Evolutionary conservation across 208 protist species (phyloP), one percentile per base, ranked within the genome.

Genomic region (Strigomonas galati): DNA sequence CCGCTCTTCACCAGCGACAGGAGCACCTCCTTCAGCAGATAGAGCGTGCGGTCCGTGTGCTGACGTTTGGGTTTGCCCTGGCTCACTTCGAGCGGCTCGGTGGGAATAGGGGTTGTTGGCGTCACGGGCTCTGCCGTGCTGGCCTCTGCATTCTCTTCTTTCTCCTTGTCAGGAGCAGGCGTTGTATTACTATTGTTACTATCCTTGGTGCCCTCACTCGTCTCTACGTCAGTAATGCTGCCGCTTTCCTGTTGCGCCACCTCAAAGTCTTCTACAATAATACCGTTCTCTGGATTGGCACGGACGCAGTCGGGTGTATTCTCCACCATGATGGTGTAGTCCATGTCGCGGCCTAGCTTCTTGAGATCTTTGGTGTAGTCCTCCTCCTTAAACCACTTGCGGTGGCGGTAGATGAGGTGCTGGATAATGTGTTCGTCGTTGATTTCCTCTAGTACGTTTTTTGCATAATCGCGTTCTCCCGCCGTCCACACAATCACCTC

Each of bases 401-500:
- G 55, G 62, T 95, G 84, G 12, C 85, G 81, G 65, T 95, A 93
- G 40, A 95, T 79, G 7, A 91, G 71, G 66, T 95, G 86, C 61
- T 87, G 32, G 26, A 95, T 89, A 57, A 89, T 87, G 69, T 87
- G 74, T 37, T 88, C 86, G 58, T 87, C 79, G 71, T 96, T 93
- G 51, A 96, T 92, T 56, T 90, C 82, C 58, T 91, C 84, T 28
- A 96, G 71, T 30, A 96, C 81, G 51, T 65, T 91, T 72, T 96
- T 94, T 12, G 91, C 91, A 70, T 97, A 97, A 52, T 90, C 82
- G 19, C 87, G 76, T 69, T 94, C 89, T 44, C 91, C 89, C 14
- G 91, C 91, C 31, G 91, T 97, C 89, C 91, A 97, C 19, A 97
- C 87, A 69, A 97, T 89, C 19, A 94, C 85, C 74, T 97, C 91